These are phyloP conservation scores for Meyerozyma guilliermondii DNA, from an alignment of 1,139 yeast species.

Conservation along the genomic window DNA sequence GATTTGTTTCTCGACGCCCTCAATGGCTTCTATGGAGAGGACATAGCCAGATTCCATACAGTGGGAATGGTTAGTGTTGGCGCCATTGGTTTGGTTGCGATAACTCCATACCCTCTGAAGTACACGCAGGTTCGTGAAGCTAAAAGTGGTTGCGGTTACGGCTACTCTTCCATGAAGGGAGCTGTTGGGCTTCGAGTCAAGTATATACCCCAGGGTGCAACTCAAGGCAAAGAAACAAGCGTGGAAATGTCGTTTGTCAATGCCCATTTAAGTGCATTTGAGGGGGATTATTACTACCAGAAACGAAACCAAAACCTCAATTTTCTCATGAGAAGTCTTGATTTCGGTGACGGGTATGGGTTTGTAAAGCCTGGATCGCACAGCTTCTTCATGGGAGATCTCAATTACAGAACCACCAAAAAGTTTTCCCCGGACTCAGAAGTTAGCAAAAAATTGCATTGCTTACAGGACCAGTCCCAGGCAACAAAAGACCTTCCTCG, in stretches of 20 bases:
- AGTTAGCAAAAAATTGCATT: conserved; percentile 14
- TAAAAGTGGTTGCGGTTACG: conserved; percentile 50
- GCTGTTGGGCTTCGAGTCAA: conserved; percentile 57
- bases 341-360: conserved; percentile 57
- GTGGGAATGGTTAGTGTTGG: conserved; percentile 52
- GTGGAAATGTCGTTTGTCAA: conserved; percentile 56
- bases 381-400: conserved; percentile 73
- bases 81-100: conserved; percentile 57
- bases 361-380: conserved; percentile 54
- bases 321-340: conserved; percentile 47
- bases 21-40: conserved; percentile 22
- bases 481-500: conserved; percentile 12
- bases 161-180: conserved; percentile 67
- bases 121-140: conserved; percentile 24
- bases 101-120: conserved; percentile 40
- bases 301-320: conserved; percentile 51
- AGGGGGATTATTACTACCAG: conserved; percentile 47
- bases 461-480: conserved; percentile 19
- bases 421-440: conserved; percentile 13
- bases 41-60: conserved; percentile 32
- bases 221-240: conserved; percentile 7
- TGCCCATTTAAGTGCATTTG: conserved; percentile 74
- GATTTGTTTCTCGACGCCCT: conserved; percentile 38
- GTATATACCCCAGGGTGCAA: conserved; percentile 20
- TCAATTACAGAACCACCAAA: conserved; percentile 65